phyloP scores from a whole-genome alignment of 1,284 basidiomycete species.

The Ustanciosporium gigantosporum region DNA sequence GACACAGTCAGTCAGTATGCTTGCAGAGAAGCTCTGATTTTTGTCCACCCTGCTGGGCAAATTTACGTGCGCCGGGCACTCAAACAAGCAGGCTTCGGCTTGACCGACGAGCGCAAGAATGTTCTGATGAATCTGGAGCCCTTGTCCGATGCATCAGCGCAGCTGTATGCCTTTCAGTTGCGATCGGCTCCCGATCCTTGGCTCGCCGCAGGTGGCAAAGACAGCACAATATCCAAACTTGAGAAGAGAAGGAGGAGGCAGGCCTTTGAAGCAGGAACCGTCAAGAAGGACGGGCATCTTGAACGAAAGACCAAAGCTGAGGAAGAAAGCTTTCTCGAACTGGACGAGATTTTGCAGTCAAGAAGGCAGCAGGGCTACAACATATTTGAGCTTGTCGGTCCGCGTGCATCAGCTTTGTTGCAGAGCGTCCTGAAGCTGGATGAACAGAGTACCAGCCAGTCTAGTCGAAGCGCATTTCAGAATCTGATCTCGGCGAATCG shows the following conservation, averaged over 20 bases:
- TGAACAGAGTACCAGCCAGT: background rate
- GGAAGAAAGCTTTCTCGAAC: background rate
- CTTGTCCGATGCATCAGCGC: background rate
- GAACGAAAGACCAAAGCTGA: background rate
- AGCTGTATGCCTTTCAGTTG: slow-evolving; percentile 16
- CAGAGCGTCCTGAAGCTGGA: slow-evolving; percentile 38
- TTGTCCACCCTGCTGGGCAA: slow-evolving; percentile 43
- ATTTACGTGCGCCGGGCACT: slow-evolving; percentile 31
- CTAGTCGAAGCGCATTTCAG: background rate
- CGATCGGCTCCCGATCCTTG: slow-evolving; percentile 36
- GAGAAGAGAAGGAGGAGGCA: slow-evolving; percentile 16
- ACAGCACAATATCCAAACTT: slow-evolving; percentile 20
- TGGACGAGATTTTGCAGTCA: slow-evolving; percentile 9
- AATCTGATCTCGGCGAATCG: slow-evolving; percentile 3
- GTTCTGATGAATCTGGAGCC: slow-evolving; percentile 1
- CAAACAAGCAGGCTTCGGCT: slow-evolving; percentile 10
- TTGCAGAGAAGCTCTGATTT: slow-evolving; percentile 24
- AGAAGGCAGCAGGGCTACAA: slow-evolving; percentile 46
- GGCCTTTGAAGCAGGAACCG: slow-evolving; percentile 1
- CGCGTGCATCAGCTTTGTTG: slow-evolving; percentile 32
- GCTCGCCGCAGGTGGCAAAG: slow-evolving; percentile 40
- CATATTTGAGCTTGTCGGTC: slow-evolving; percentile 51
- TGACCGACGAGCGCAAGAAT: slow-evolving; percentile 27
- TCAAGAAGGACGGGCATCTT: background rate
- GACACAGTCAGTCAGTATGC: background rate